Evolutionary conservation across 2,329 filamentous ascomycete species (phyloP), one percentile per base, ranked within the genome.

Genomic region (Ramularia endophylla): DNA sequence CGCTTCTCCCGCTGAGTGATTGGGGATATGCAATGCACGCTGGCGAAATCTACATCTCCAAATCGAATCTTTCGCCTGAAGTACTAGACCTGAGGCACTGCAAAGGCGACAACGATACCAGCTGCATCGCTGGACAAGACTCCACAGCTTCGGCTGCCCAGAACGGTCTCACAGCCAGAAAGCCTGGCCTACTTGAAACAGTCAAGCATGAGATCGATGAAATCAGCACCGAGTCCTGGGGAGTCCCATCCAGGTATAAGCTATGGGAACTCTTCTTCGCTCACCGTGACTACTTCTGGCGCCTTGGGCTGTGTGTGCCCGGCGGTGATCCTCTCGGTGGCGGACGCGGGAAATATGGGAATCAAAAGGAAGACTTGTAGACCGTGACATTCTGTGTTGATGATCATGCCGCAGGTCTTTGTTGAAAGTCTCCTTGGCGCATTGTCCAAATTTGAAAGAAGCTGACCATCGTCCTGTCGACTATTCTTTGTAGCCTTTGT

Each of bases 241-340:
- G 53, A 7, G 64, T 74, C 12, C 72, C 65, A n/a, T 65, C 64
- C 63, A 76, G 64, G 62, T 89, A 75, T 55, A 85, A 83, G 62
- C 74, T 94, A n/a, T 95, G 90, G 87, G 80, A 95, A 65, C 69
- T 95, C 6, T 83, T 97, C 59, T 94, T 94, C 64, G 85, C 89
- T 1, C 92, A 98, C 66, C 73, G 92, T 28, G 92, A 98, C 67
- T 98, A 98, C 64, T 97, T 98, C 65, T 94, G 87, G 86, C 75
- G 92, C 42, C 65, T 98, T 39, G 92, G 92, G 0, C 68, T 97
- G 22, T 98, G 92, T 66, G 72, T 95, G 2, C 89, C 90, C 22
- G 57, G 57, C 11, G 59, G 59, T 30, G 59, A 60, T 48, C 54
- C 55, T 8, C 35, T 56, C 17, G 55, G 54, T 32, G 51, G 52